Conservation (phyloP, 306 rosid genomes). For the Dryas alaskensis region DNA sequence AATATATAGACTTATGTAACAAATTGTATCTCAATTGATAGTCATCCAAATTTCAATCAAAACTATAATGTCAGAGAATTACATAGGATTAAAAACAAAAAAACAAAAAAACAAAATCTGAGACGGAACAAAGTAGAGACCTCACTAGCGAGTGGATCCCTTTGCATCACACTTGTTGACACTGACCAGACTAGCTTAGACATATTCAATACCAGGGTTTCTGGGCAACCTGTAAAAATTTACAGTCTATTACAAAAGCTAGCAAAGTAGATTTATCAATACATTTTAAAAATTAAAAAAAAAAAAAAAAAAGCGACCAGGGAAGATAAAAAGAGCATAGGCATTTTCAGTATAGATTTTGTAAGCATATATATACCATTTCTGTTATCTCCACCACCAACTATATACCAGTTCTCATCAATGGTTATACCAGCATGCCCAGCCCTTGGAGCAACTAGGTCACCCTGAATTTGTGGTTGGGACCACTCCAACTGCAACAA, state of each 20-base stretch:
- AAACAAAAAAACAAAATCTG: not conserved
- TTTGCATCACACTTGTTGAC: conserved; percentile 66
- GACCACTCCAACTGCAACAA: conserved; percentile 93
- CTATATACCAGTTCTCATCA: conserved; percentile 80
- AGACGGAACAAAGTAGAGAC: conserved; percentile 44
- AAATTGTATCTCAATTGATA: not conserved
- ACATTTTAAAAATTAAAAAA: too few relatives aligned
- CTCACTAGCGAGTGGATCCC: conserved; percentile 97
- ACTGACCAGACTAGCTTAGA: conserved; percentile 88
- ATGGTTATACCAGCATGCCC: conserved; percentile 87
- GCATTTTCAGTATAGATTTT: conserved; percentile 1
- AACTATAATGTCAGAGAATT: not conserved
- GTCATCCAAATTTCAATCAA: not conserved
- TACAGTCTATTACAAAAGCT: conserved; percentile 12
- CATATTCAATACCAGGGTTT: conserved; percentile 81
- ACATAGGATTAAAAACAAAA: conserved; percentile 11
- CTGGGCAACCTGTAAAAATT: conserved; percentile 73
- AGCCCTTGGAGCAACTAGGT: conserved; percentile 80
- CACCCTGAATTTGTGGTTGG: conserved; percentile 83
- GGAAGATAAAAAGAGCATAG: conserved; percentile 7
- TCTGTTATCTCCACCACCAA: conserved; percentile 95
- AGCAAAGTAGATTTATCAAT: conserved; percentile 17
- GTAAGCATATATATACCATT: conserved; percentile 53
- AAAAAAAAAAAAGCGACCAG: not conserved
- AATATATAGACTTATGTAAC: too few relatives aligned